Conservation (phyloP, 495 filamentous ascomycete genomes). For the Lasiosphaeriaceae sp. region DNA sequence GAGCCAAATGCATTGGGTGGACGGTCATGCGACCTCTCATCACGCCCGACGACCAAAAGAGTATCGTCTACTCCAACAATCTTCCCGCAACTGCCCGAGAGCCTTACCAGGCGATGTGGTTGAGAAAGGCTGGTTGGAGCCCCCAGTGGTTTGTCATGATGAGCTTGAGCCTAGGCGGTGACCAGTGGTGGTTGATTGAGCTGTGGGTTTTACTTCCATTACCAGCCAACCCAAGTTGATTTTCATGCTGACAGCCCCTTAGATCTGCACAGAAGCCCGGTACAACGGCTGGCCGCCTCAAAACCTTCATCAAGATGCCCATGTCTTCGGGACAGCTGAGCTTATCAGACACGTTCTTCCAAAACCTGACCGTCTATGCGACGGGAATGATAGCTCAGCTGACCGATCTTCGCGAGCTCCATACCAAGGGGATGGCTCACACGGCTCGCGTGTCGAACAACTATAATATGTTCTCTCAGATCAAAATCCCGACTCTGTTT, state of each 20-base stretch:
- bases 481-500: conserved; percentile 42
- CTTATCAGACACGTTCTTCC: conserved; percentile 36
- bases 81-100: conserved; percentile 31
- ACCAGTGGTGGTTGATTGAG: conserved; percentile 72
- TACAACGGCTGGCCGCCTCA: conserved; percentile 19
- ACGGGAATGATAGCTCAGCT: conserved; percentile 41
- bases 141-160: conserved; percentile 65
- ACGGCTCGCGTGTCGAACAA: conserved; percentile 20
- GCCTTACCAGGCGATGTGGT: conserved; percentile 57
- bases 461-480: conserved; percentile 24
- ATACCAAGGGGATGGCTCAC: conserved; percentile 30
- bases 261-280: conserved; percentile 15
- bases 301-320: conserved; percentile 32
- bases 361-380: conserved; percentile 35
- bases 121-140: conserved; percentile 59
- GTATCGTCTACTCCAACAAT: conserved; percentile 47
- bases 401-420: conserved; percentile 41
- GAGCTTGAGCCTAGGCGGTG: conserved; percentile 66
- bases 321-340: conserved; percentile 31
- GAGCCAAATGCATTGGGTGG: conserved; percentile 61
- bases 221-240: not conserved
- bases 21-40: conserved; percentile 49
- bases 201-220: conserved; percentile 38
- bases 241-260: not conserved
- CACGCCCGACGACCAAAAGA: conserved; percentile 55